phyloP scores from a whole-genome alignment of 345 rosid genomes.

The Cardiospermum halicacabum region DNA sequence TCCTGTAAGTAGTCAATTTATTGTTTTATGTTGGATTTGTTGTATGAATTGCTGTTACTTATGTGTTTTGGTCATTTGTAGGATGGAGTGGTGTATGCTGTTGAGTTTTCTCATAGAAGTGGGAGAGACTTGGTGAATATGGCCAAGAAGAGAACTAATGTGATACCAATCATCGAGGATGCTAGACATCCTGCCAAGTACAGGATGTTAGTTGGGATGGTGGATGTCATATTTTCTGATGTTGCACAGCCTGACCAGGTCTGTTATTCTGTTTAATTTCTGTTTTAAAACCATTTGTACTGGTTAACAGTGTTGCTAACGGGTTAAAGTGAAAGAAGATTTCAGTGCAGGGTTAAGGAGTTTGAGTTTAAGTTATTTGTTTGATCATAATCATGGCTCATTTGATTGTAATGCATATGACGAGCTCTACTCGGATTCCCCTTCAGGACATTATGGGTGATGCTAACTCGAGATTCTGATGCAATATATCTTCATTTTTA shows the following conservation, averaged over 20 bases:
- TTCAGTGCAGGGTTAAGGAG: no score
- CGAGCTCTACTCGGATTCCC: slow-evolving; percentile 55
- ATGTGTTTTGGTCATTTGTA: slow-evolving; percentile 14
- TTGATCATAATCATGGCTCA: no score
- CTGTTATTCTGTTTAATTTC: slow-evolving; percentile 14
- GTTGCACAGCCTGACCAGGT: slow-evolving; percentile 99
- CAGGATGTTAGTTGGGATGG: slow-evolving; percentile 99
- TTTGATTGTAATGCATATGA: slow-evolving; percentile 26
- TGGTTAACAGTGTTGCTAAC: neutral
- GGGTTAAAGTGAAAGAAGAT: neutral
- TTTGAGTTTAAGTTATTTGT: no score
- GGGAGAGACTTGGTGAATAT: slow-evolving; percentile 98
- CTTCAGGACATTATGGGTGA: slow-evolving; percentile 48
- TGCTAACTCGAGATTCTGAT: slow-evolving; percentile 62
- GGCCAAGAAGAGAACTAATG: slow-evolving; percentile 95
- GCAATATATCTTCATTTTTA: slow-evolving; percentile 7
- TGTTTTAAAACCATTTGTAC: neutral
- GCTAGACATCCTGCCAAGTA: slow-evolving; percentile 97
- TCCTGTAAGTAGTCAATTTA: slow-evolving; percentile 49
- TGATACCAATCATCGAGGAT: slow-evolving; percentile 95
- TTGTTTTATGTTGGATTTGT: neutral
- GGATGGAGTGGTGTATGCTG: slow-evolving; percentile 92
- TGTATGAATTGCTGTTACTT: neutral
- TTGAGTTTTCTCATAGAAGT: slow-evolving; percentile 95
- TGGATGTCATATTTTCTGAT: slow-evolving; percentile 97